Evolutionary conservation across 805 yeast genomes (phyloP).

Genomic region (Teunomyces stri): DNA sequence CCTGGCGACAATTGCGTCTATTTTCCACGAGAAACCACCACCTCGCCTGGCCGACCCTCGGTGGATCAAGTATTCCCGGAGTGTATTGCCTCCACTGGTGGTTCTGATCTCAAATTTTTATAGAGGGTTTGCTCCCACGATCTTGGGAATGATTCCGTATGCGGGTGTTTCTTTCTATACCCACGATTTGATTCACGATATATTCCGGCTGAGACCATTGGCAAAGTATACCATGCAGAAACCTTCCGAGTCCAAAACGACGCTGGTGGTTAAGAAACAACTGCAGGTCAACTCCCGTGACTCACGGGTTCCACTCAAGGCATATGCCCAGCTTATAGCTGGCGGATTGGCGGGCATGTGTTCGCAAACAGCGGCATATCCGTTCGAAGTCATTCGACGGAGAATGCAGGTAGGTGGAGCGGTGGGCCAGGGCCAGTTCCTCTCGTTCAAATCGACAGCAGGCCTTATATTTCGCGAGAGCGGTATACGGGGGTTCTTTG

Average conservation of each 20-base stretch:
- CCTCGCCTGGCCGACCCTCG: constrained; percentile 30
- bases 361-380: constrained; percentile 95
- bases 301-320: constrained; percentile 64
- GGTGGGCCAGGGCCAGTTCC: constrained; percentile 55
- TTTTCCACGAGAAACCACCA: constrained; percentile 38
- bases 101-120: constrained; percentile 67
- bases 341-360: constrained; percentile 96
- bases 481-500: constrained; percentile 86
- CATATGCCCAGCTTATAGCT: constrained; percentile 90
- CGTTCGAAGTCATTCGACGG: constrained; percentile 91
- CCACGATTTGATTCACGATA: constrained; percentile 87
- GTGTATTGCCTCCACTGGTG: constrained; percentile 28
- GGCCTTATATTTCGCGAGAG: constrained; percentile 61
- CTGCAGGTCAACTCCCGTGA: constrained; percentile 28
- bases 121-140: constrained; percentile 91
- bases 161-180: constrained; percentile 97
- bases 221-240: constrained; percentile 49
- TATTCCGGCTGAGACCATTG: constrained; percentile 62
- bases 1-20: constrained; percentile 28
- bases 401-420: constrained; percentile 95
- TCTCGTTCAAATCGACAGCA: constrained; percentile 54
- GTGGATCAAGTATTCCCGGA: constrained; percentile 36
- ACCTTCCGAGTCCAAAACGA: constrained; percentile 2
- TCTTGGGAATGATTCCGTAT: constrained; percentile 93
- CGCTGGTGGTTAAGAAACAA: constrained; percentile 10